phyloP scores from a whole-genome alignment of 2,329 filamentous ascomycete genomes.

The Podosphaera fusca region DNA sequence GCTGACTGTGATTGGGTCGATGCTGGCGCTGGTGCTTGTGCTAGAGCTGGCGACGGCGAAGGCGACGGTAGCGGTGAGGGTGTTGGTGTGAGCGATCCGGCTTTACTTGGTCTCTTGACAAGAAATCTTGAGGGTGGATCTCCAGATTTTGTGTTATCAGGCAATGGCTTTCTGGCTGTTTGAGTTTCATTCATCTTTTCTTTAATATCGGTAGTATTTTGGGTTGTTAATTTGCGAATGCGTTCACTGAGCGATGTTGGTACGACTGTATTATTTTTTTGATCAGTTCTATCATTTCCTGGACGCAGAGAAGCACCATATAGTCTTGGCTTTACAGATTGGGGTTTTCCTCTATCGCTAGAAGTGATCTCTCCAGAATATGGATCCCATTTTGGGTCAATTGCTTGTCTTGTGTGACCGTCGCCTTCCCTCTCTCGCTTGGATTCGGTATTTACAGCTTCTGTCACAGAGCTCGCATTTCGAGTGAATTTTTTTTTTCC shows the following conservation, averaged over 20 bases:
- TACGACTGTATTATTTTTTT: background rate
- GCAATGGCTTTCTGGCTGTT: no score
- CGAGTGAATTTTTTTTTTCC: constrained; percentile 15
- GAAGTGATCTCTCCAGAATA: constrained; percentile 42
- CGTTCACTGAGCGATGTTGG: constrained; percentile 22
- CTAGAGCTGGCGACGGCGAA: no score
- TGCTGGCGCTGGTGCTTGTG: no score
- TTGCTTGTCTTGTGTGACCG: constrained; percentile 9
- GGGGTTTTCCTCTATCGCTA: constrained; percentile 29
- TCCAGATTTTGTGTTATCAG: no score
- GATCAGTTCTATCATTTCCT: background rate
- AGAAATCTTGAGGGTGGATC: no score
- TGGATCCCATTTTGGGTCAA: constrained; percentile 36
- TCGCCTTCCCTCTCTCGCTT: constrained; percentile 9
- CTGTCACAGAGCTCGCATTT: constrained; percentile 12
- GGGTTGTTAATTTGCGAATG: constrained; percentile 20
- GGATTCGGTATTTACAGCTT: constrained; percentile 9
- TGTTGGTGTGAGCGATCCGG: no score
- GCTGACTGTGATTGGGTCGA: no score
- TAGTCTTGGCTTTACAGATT: constrained; percentile 31
- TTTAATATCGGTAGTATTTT: constrained; percentile 20
- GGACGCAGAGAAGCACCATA: constrained; percentile 17
- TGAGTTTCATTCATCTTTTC: constrained; percentile 6
- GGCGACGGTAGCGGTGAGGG: no score
- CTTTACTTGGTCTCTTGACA: no score